Base-by-base conservation (phyloP, 352 stramenopile genomes). In the Globisporangium uncinulatum region DNA sequence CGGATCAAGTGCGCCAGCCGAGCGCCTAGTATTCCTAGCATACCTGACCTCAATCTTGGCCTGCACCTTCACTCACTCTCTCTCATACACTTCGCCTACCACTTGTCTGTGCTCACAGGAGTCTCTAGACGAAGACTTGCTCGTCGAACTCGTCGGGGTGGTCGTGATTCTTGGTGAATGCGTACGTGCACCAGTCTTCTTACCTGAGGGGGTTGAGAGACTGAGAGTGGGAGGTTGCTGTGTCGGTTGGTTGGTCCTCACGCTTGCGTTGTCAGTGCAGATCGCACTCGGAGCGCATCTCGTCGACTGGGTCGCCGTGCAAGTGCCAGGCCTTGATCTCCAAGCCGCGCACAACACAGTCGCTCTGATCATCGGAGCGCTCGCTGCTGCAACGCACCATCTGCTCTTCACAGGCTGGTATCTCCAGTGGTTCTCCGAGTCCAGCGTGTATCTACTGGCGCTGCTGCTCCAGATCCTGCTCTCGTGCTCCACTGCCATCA, bases 131-230 rank as follows among this genome's bases (percentile, higher is more conserved):
- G 32, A 53, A 10, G 10, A 3, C 19, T 11, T 53, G n/a, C 54
- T 53, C n/a, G 21, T 29, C 2, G 32, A 51, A 24, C 56, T 61
- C 47, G 54, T 50, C 47, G 47, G 46, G 2, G 47, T 43, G 17
- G 42, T 61, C 19, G 56, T 61, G 19, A 51, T 56, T 37, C 56
- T 61, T 41, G 37, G 56, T 29, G 56, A 61, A 39, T 61, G 46
- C 31, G 55, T 61, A 78, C 69, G 10, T 70, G 81, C 13, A 13
- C 36, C 36, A n/a, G n/a, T n/a, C n/a, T n/a, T n/a, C n/a, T n/a
- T n/a, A n/a, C n/a, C n/a, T n/a, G n/a, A n/a, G n/a, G n/a, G n/a
- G n/a, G n/a, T n/a, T n/a, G n/a, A n/a, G n/a, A n/a, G n/a, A n/a
- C n/a, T 29, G 2, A 29, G 24, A 29, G 31, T 48, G 15, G 24